These are phyloP conservation scores for Kuraishia piskuri DNA, from an alignment of 805 yeast species.

Conservation along the genomic window DNA sequence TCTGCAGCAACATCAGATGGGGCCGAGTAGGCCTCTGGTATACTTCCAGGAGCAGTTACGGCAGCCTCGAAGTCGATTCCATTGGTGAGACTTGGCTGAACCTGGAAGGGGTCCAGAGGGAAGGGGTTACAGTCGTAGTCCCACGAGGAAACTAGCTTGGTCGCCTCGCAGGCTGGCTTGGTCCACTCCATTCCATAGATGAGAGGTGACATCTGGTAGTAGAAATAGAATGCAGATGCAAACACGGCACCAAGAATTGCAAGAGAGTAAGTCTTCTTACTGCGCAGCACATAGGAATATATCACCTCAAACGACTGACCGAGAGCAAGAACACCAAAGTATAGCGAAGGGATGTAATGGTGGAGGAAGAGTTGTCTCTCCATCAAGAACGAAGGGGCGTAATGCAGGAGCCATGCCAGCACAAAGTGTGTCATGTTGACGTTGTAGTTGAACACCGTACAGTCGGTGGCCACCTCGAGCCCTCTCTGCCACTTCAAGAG, in stretches of 20 bases:
- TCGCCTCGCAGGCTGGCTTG: slow-evolving; percentile 46
- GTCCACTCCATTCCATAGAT: slow-evolving; percentile 82
- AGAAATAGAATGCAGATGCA: slow-evolving; percentile 42
- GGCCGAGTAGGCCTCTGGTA: neutral
- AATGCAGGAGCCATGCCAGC: slow-evolving; percentile 67
- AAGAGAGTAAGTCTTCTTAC: slow-evolving; percentile 35
- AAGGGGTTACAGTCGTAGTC: slow-evolving; percentile 77
- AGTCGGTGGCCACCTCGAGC: slow-evolving; percentile 31
- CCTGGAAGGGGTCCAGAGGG: slow-evolving; percentile 16
- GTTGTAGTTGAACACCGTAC: slow-evolving; percentile 56
- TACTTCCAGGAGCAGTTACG: slow-evolving; percentile 2
- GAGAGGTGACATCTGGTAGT: slow-evolving; percentile 57
- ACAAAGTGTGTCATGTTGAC: slow-evolving; percentile 52
- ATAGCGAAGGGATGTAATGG: slow-evolving; percentile 88
- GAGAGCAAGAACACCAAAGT: slow-evolving; percentile 47
- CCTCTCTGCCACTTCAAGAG: slow-evolving; percentile 59
- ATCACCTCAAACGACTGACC: slow-evolving; percentile 31
- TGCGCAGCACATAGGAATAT: slow-evolving; percentile 19
- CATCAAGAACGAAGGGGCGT: slow-evolving; percentile 75
- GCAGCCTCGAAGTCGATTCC: slow-evolving; percentile 1
- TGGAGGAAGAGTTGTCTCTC: slow-evolving; percentile 89
- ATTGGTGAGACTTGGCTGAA: neutral
- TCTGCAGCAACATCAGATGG: neutral
- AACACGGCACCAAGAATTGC: slow-evolving; percentile 39
- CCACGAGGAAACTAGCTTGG: slow-evolving; percentile 64